A percentile compares a stretch with the other conserved stretches of the same genome.
phyloP scores from a whole-genome alignment of 352 stramenopile species.

The Globisporangium lucens region DNA sequence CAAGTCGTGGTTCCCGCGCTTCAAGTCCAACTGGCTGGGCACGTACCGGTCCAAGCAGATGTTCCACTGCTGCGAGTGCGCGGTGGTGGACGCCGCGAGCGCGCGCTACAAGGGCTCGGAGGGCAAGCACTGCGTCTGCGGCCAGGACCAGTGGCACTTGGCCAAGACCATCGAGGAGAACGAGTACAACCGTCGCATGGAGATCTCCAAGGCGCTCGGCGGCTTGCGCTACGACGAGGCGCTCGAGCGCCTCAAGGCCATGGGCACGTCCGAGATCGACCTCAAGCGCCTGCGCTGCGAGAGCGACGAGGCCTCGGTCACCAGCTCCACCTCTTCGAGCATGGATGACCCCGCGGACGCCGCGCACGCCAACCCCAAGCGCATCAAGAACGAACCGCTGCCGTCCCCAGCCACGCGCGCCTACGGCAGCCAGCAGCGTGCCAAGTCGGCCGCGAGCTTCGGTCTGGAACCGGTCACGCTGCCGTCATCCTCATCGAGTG shows the following conservation, averaged over 20 bases:
- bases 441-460: constrained; percentile 8
- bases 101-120: constrained; percentile 75
- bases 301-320: constrained; percentile 28
- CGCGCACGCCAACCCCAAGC: constrained; percentile 8
- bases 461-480: constrained; percentile 15
- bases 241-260: constrained; percentile 53
- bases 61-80: constrained; percentile 83
- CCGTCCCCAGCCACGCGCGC: constrained; percentile 21
- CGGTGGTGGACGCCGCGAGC: constrained; percentile 37
- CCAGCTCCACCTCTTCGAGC: constrained; percentile 21
- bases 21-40: constrained; percentile 87
- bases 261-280: constrained; percentile 59
- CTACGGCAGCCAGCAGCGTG: constrained; percentile 20
- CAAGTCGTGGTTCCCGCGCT: constrained; percentile 85
- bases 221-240: constrained; percentile 84
- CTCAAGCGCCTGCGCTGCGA: constrained; percentile 44
- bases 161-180: constrained; percentile 78
- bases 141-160: constrained; percentile 80
- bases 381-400: constrained; percentile 24
- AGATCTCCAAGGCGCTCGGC: constrained; percentile 77
- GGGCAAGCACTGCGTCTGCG: constrained; percentile 78
- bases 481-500: not conserved
- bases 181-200: constrained; percentile 84
- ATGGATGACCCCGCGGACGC: constrained; percentile 7
- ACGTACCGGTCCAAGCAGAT: constrained; percentile 86